A percentile compares a stretch with the other conserved stretches of the same genome.
phyloP scores from a whole-genome alignment of 345 rosid species.

The Bretschneidera sinensis region DNA sequence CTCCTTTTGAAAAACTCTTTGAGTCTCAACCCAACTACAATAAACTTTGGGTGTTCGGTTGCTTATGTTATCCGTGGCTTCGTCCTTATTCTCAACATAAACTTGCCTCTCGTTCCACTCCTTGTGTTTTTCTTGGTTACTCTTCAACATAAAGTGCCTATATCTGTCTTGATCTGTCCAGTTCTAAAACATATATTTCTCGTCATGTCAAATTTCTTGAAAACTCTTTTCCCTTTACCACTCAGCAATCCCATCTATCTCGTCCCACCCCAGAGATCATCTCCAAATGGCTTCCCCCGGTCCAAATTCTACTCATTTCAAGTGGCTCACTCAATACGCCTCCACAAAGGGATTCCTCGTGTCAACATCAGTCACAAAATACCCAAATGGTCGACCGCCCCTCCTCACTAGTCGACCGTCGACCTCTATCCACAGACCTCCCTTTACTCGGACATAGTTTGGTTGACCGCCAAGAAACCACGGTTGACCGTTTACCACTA shows the following conservation, averaged over 20 bases:
- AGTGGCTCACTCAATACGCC: conserved; percentile 1
- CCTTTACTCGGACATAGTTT: too few species aligned
- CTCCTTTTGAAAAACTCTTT: too few species aligned
- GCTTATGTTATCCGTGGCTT: conserved; percentile 1
- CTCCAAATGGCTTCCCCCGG: background rate
- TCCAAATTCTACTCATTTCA: background rate
- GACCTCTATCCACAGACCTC: background rate
- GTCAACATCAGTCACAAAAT: background rate
- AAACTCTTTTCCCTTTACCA: too few species aligned
- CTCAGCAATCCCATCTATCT: too few species aligned
- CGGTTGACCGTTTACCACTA: background rate
- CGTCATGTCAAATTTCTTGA: too few species aligned
- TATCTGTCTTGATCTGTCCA: too few species aligned
- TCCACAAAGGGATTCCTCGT: background rate
- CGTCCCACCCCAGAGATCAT: too few species aligned
- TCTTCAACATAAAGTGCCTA: background rate
- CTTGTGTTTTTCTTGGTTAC: too few species aligned
- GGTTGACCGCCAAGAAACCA: background rate
- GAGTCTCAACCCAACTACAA: conserved; percentile 5
- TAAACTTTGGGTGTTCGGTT: conserved; percentile 2
- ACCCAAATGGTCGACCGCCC: background rate
- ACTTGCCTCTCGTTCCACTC: too few species aligned
- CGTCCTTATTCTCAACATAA: too few species aligned
- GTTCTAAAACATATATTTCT: too few species aligned
- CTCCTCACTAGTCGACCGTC: background rate